Evolutionary conservation across 2,329 filamentous ascomycete genomes (phyloP).

Genomic region (Microdochium nivale): DNA sequence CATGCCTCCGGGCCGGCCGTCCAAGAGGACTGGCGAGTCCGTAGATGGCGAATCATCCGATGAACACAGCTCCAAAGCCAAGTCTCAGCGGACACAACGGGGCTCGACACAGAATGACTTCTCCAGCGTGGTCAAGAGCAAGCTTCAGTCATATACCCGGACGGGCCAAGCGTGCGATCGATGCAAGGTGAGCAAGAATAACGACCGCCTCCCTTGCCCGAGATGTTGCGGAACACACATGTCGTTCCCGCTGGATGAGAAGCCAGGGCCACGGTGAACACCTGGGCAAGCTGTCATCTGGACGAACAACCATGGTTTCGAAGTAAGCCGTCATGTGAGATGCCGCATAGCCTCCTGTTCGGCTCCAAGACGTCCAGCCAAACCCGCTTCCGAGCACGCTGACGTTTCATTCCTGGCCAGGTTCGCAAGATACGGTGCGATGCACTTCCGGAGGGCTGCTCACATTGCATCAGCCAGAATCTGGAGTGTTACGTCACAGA

Average conservation of each 20-base stretch:
- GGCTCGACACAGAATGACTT: conserved; percentile 36
- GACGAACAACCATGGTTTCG: too few relatives aligned
- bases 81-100: conserved; percentile 40
- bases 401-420: conserved; percentile 26
- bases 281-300: too few relatives aligned
- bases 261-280: background rate
- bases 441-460: conserved; percentile 70
- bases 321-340: too few relatives aligned
- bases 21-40: conserved; percentile 34
- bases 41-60: conserved; percentile 24
- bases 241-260: background rate
- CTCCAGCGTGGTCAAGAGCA: conserved; percentile 46
- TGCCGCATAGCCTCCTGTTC: background rate
- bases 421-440: conserved; percentile 85
- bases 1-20: conserved; percentile 32
- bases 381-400: background rate
- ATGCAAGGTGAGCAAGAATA: conserved; percentile 55
- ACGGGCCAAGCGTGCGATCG: conserved; percentile 85
- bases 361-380: background rate
- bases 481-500: conserved; percentile 80
- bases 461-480: conserved; percentile 68
- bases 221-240: too few relatives aligned
- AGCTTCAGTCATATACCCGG: conserved; percentile 45
- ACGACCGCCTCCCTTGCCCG: background rate
- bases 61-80: conserved; percentile 29